These are phyloP conservation scores for Arabis hirsuta DNA, from an alignment of 345 rosid species.

Conservation along the genomic window DNA sequence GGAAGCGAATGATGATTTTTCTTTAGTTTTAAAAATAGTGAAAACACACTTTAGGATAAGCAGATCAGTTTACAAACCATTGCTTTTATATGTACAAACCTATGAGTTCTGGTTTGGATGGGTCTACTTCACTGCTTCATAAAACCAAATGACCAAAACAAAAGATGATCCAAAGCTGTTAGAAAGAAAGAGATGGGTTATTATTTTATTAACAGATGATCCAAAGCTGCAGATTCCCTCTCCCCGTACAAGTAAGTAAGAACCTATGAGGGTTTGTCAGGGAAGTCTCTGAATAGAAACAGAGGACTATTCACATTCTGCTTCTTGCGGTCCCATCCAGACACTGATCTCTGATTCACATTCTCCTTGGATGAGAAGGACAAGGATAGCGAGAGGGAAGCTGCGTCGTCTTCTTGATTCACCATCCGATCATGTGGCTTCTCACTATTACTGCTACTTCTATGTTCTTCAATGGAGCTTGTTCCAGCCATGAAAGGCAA, in stretches of 20 bases:
- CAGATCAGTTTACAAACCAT: constrained; percentile 22
- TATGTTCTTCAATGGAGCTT: constrained; percentile 43
- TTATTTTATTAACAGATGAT: neutral
- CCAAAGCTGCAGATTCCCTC: constrained; percentile 5
- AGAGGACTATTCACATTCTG: constrained; percentile 66
- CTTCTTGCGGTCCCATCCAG: constrained; percentile 61
- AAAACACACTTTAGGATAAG: constrained; percentile 5
- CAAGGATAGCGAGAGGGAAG: constrained; percentile 84
- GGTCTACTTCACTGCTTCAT: constrained; percentile 5
- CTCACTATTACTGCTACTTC: constrained; percentile 45
- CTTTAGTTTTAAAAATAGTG: no score
- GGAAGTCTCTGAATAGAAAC: constrained; percentile 60
- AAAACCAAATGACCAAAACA: constrained; percentile 1
- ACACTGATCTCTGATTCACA: constrained; percentile 8
- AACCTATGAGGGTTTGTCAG: constrained; percentile 48
- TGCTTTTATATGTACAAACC: constrained; percentile 27
- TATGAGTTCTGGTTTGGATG: constrained; percentile 12
- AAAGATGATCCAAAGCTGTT: neutral
- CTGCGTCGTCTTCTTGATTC: constrained; percentile 45
- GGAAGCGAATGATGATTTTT: no score
- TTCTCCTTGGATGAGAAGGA: constrained; percentile 66
- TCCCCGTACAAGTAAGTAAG: neutral
- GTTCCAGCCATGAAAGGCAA: constrained; percentile 52
- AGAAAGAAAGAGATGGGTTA: neutral
- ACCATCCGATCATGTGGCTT: constrained; percentile 43